Evolutionary conservation across 495 filamentous ascomycete species (phyloP).

Genomic region (Glarea lozoyensis): DNA sequence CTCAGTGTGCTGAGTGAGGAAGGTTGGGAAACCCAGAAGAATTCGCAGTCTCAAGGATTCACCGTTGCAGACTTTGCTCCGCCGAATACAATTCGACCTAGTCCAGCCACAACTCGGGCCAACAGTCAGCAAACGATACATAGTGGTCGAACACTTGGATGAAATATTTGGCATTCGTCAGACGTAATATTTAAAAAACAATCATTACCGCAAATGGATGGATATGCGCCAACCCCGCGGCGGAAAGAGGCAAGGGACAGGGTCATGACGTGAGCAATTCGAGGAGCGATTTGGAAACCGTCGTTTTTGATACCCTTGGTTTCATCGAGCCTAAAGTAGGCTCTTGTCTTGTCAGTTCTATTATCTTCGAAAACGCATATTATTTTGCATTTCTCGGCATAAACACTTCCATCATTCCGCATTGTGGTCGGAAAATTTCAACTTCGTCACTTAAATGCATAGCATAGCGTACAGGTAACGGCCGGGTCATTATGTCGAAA

Average conservation of each 20-base stretch:
- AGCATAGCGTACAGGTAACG: conserved; percentile 21
- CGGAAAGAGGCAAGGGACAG: too few species aligned
- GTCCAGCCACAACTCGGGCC: conserved; percentile 31
- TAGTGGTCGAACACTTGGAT: conserved; percentile 39
- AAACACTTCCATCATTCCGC: conserved; percentile 25
- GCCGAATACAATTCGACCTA: conserved; percentile 26
- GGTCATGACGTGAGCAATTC: too few species aligned
- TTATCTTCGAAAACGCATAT: conserved; percentile 28
- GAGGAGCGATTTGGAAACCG: too few species aligned
- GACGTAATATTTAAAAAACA: too few species aligned
- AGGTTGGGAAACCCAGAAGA: conserved; percentile 37
- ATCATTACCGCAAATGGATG: too few species aligned
- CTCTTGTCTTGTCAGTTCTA: conserved; percentile 37
- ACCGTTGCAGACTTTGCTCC: conserved; percentile 28
- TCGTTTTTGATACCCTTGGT: conserved; percentile 21
- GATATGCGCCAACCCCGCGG: too few species aligned
- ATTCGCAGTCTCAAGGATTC: conserved; percentile 9
- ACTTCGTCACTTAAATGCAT: conserved; percentile 17
- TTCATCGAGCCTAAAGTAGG: conserved; percentile 26
- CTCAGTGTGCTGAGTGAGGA: conserved; percentile 78
- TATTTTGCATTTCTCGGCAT: too few species aligned
- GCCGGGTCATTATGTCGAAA: conserved; percentile 11
- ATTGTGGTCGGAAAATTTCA: conserved; percentile 24
- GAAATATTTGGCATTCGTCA: conserved; percentile 12
- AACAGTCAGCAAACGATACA: conserved; percentile 40